Base-by-base conservation (phyloP, 305 asterid genomes). In the Ilex paraguariensis region DNA sequence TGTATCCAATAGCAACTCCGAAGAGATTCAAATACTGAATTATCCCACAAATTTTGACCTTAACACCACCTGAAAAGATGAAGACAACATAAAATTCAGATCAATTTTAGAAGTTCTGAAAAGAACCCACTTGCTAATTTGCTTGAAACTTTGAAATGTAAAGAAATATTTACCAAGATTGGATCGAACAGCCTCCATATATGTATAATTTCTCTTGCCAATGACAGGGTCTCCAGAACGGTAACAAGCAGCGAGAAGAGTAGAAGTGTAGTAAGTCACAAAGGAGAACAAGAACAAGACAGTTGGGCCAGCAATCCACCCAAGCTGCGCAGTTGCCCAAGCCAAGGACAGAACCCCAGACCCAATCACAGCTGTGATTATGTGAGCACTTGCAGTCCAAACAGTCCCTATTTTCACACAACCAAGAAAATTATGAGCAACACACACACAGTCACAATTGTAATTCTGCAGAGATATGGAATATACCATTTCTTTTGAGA, bases 301-400 rank as follows among this genome's bases (percentile, higher is more conserved):
- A 14, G 82, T 61, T 13, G 98, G 98, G 2, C 98, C 97, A 12
- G 97, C 98, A 28, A 90, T 62, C 97, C 98, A 92, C 2, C 98
- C 98, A 11, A 92, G 77, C 63, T 92, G 98, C 6, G 96, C 98
- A 6, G 80, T 73, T 0, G 98, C 96, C 98, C 98, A 92, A 56
- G 97, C 95, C 76, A 92, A 69, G 31, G 98, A 89, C 67, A 92
- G 59, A 44, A 92, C 98, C 36, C 98, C 98, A 12, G 97, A 89
- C 0, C 98, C 98, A 62, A 92, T 89, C 28, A 89, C 98, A 0
- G 98, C 97, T 44, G 98, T 92, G 11, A 91, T 88, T 28, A 91
- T 91, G 56, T 91, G 98, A 9, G 98, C 95, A 75, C 98, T 91
- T 28, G 96, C 87, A 5, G 98, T 92, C 98, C 98, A 92, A 0